Percentiles rank a stretch among this genome's conserved stretches.
These are phyloP conservation scores for Coemansia sp. DNA, from an alignment of 192 early-diverging fungal species.

Conservation along the genomic window DNA sequence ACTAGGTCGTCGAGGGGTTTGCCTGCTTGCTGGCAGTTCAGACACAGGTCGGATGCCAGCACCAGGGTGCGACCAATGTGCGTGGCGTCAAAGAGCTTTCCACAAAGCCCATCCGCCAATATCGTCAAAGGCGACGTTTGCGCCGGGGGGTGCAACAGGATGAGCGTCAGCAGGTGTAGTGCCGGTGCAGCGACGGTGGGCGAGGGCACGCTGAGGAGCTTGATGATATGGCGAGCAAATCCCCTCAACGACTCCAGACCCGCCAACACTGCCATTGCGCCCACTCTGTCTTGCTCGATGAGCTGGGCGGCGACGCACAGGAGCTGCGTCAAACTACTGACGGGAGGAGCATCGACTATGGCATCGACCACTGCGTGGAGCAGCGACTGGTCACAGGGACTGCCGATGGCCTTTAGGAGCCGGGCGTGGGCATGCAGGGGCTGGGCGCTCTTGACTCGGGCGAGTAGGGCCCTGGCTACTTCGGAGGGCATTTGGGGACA, in stretches of 20 bases:
- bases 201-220: slow-evolving; percentile 27
- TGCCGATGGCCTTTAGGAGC: not conserved
- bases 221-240: slow-evolving; percentile 32
- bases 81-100: slow-evolving; percentile 38
- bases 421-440: not conserved
- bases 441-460: not conserved
- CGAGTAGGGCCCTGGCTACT: not conserved
- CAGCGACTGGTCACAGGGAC: not conserved
- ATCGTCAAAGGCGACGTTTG: slow-evolving; percentile 8
- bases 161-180: slow-evolving; percentile 26
- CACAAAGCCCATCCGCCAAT: slow-evolving; percentile 19
- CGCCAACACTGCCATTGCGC: slow-evolving; percentile 1
- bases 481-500: not conserved
- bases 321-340: slow-evolving; percentile 5
- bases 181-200: slow-evolving; percentile 34
- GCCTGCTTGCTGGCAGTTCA: slow-evolving; percentile 25
- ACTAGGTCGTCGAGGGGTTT: slow-evolving; percentile 7
- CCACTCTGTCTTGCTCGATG: slow-evolving; percentile 1
- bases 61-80: slow-evolving; percentile 38
- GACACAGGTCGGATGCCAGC: slow-evolving; percentile 32
- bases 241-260: slow-evolving; percentile 5
- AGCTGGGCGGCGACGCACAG: slow-evolving; percentile 15
- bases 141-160: slow-evolving; percentile 21
- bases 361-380: not conserved
- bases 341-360: not conserved